Conservation (phyloP, 768 basidiomycete genomes). For the Amanita fuliginea region DNA sequence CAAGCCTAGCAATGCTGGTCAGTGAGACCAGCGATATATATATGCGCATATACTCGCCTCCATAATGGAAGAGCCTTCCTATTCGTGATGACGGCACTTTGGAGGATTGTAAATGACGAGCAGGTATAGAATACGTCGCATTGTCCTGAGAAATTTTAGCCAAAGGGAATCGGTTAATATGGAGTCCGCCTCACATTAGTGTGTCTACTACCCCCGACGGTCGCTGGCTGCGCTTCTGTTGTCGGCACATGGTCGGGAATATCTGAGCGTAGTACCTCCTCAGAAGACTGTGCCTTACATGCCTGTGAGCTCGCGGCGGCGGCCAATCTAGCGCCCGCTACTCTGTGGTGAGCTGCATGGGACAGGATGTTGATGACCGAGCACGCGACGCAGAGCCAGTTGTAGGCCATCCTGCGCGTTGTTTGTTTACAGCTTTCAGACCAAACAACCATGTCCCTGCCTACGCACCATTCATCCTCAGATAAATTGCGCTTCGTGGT, state of each 20-base stretch:
- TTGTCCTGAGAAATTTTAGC: neutral
- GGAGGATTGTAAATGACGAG: conserved; percentile 59
- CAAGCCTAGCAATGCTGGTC: conserved; percentile 43
- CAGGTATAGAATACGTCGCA: conserved; percentile 8
- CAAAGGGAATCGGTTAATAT: conserved; percentile 3
- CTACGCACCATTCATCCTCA: conserved; percentile 1
- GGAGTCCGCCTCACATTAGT: neutral
- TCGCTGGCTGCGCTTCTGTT: neutral
- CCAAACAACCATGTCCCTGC: conserved; percentile 1
- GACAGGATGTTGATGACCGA: conserved; percentile 49
- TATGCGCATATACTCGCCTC: conserved; percentile 38
- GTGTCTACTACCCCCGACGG: neutral
- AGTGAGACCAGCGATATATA: neutral
- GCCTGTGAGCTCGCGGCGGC: conserved; percentile 3
- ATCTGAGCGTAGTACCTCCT: neutral
- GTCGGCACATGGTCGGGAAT: neutral
- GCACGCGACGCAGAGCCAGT: conserved; percentile 60
- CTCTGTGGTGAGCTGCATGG: conserved; percentile 51
- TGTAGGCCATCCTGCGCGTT: conserved; percentile 43
- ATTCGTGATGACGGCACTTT: conserved; percentile 86
- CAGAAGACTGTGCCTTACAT: neutral
- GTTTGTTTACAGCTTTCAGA: neutral
- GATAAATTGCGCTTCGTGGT: conserved; percentile 16
- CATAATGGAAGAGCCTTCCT: conserved; percentile 89
- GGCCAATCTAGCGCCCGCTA: conserved; percentile 18